These are phyloP conservation scores for Lasiodiplodia theobromae DNA, from an alignment of 2,329 filamentous ascomycete species.

Conservation along the genomic window DNA sequence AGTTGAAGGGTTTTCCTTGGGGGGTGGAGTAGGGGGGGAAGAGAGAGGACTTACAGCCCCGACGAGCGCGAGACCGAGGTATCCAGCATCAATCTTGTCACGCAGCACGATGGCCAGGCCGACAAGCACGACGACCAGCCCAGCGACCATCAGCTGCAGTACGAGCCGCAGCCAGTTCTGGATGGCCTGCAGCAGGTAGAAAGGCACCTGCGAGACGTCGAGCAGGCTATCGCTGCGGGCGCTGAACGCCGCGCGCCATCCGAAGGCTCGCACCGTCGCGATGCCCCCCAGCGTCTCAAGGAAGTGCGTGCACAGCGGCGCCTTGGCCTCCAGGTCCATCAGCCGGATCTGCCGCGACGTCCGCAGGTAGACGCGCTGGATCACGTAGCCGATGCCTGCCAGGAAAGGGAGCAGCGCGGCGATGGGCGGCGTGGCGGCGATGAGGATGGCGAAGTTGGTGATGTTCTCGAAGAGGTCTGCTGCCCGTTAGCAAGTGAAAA, in stretches of 20 bases:
- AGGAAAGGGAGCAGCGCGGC: conserved; percentile 51
- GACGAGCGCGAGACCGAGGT: conserved; percentile 59
- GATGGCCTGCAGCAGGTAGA: conserved; percentile 54
- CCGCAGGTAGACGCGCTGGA: conserved; percentile 57
- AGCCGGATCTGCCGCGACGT: conserved; percentile 59
- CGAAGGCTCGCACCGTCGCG: conserved; percentile 59
- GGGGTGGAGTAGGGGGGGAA: no score
- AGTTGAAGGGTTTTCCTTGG: no score
- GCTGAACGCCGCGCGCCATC: conserved; percentile 52
- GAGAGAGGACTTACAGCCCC: background rate
- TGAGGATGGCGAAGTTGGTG: conserved; percentile 36
- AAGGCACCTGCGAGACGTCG: conserved; percentile 52
- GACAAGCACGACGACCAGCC: conserved; percentile 48
- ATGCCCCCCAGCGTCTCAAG: conserved; percentile 58
- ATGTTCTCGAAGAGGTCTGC: background rate
- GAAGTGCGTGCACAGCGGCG: conserved; percentile 60
- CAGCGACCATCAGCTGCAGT: conserved; percentile 51
- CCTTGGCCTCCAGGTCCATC: conserved; percentile 60
- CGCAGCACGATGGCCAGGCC: conserved; percentile 42
- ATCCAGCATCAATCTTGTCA: conserved; percentile 55
- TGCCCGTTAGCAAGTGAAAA: no score
- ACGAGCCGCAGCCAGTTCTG: conserved; percentile 55
- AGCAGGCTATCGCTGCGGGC: conserved; percentile 48
- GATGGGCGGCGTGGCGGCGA: conserved; percentile 50
- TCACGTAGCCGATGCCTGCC: conserved; percentile 45